A percentile compares a stretch with the other conserved stretches of the same genome.
Evolutionary conservation across 768 basidiomycete species (phyloP).

Genomic region (Hypholoma fasciculare): DNA sequence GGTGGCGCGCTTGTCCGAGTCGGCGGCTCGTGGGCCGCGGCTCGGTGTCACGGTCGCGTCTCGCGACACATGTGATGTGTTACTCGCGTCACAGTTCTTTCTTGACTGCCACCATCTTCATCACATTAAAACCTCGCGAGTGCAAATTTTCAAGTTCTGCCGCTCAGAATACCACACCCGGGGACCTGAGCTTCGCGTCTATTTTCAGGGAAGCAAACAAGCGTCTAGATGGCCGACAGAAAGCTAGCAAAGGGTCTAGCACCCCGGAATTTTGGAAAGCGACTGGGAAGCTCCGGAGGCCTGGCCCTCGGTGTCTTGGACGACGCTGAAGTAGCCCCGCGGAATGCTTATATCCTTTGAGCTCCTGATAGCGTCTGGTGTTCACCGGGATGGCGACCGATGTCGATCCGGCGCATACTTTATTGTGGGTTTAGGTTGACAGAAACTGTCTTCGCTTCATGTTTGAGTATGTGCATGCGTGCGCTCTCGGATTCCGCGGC

Average conservation of each 20-base stretch:
- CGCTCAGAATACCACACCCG: not conserved
- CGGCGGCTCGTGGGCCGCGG: not conserved
- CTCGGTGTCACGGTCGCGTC: constrained; percentile 15
- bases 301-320: not conserved
- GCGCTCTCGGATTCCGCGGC: constrained; percentile 22
- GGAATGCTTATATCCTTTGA: no score
- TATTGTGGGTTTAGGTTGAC: constrained; percentile 18
- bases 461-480: constrained; percentile 9
- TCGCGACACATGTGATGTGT: not conserved
- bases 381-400: not conserved
- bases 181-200: not conserved
- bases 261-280: not conserved
- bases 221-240: not conserved
- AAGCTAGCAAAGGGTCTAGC: not conserved
- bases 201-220: not conserved
- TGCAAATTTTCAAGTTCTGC: not conserved
- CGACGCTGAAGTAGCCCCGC: not conserved
- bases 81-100: not conserved
- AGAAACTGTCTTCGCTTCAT: constrained; percentile 27
- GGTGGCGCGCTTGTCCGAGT: no score
- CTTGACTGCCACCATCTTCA: not conserved
- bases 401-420: not conserved
- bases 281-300: not conserved
- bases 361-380: no score
- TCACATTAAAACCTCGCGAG: not conserved